A percentile compares a stretch with the other conserved stretches of the same genome.
Conservation (phyloP, 345 rosid species). For the Murraya paniculata region DNA sequence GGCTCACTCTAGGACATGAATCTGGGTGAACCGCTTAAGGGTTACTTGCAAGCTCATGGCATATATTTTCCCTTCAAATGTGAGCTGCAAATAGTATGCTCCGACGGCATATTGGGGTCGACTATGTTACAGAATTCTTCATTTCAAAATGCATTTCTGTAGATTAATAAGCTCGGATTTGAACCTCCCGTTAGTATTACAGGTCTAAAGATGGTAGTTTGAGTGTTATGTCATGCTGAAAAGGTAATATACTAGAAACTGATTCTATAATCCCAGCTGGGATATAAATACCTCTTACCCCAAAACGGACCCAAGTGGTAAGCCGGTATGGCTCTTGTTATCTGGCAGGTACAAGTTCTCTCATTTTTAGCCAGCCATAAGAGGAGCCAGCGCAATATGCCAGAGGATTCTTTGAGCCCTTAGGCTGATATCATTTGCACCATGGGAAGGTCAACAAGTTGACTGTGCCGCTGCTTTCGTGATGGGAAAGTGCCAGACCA, state of each 20-base stretch:
- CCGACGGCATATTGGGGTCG: not conserved
- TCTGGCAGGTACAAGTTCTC: not conserved
- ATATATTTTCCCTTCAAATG: not conserved
- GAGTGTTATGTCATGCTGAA: not conserved
- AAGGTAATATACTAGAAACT: not conserved
- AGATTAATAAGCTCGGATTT: not conserved
- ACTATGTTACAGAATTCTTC: not conserved
- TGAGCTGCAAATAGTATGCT: not conserved
- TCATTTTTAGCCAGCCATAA: not conserved
- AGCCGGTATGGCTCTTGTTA: not conserved
- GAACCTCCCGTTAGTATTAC: not conserved
- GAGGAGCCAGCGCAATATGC: not conserved
- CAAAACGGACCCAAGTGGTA: not conserved
- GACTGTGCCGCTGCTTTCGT: not conserved
- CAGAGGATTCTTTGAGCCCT: not conserved
- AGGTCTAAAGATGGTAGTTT: not conserved
- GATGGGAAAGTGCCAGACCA: not conserved
- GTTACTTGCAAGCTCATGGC: constrained; percentile 4
- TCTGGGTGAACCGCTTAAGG: not conserved
- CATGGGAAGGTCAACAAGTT: not conserved
- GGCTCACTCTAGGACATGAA: not conserved
- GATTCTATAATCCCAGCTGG: not conserved
- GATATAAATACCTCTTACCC: not conserved
- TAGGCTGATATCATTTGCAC: not conserved
- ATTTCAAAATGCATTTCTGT: not conserved